These are phyloP conservation scores for Auxenochlorella protothecoides DNA, from an alignment of 139 green algal genomes.

Conservation along the genomic window DNA sequence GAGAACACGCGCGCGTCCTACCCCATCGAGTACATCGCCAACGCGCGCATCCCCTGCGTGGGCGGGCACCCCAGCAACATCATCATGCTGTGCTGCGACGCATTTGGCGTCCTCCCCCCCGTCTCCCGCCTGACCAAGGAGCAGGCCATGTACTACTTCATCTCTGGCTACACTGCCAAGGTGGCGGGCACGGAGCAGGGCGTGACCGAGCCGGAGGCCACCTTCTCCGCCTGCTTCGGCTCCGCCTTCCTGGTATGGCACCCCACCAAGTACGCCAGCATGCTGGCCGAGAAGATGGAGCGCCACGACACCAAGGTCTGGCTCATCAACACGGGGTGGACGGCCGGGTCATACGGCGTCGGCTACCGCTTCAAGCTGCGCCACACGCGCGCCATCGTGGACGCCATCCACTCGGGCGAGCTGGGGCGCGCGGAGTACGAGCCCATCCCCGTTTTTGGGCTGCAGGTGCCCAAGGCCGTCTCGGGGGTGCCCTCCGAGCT, in stretches of 20 bases:
- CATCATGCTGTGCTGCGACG: constrained; percentile 79
- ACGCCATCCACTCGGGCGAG: constrained; percentile 87
- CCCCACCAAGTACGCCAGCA: constrained; percentile 73
- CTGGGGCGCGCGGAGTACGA: constrained; percentile 46
- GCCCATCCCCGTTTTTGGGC: constrained; percentile 68
- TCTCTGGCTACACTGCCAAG: constrained; percentile 94
- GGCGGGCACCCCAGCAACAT: constrained; percentile 84
- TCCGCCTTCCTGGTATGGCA: constrained; percentile 74
- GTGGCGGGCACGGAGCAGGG: constrained; percentile 90
- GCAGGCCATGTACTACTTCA: constrained; percentile 98
- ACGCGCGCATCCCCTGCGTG: constrained; percentile 82
- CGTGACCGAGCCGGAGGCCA: constrained; percentile 87
- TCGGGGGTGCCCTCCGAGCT: constrained; percentile 60
- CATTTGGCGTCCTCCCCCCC: constrained; percentile 90
- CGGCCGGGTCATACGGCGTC: constrained; percentile 62
- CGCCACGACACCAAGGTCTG: constrained; percentile 66
- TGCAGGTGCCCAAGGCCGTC: constrained; percentile 57
- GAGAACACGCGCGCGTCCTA: constrained; percentile 93
- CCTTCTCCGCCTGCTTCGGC: constrained; percentile 81
- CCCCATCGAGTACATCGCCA: constrained; percentile 90
- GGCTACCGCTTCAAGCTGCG: constrained; percentile 81
- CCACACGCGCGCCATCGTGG: constrained; percentile 88
- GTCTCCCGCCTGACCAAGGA: constrained; percentile 67
- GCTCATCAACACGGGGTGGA: constrained; percentile 89
- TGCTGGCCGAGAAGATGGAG: constrained; percentile 84